Percentiles rank a stretch among this genome's conserved stretches.
These are phyloP conservation scores for Circinella umbellata DNA, from an alignment of 371 early-diverging fungal species.

Conservation along the genomic window DNA sequence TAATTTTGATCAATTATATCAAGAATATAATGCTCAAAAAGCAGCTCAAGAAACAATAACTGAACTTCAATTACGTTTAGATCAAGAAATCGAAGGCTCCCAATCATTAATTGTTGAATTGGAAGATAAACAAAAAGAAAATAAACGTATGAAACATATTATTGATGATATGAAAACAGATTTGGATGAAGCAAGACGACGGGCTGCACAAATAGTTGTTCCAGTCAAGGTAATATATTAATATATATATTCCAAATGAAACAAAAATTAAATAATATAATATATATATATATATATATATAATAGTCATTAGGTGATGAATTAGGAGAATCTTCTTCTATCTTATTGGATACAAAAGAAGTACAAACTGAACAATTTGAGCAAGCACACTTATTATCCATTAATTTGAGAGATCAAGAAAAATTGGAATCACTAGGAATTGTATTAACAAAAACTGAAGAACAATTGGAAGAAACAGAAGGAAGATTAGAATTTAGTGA, in stretches of 20 bases:
- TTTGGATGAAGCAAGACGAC: slow-evolving; percentile 33
- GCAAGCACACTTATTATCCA: neutral
- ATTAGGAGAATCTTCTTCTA: slow-evolving; percentile 1
- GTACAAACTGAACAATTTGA: neutral
- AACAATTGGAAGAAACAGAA: neutral
- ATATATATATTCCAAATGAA: too few relatives aligned
- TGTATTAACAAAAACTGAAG: neutral
- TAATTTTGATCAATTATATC: neutral
- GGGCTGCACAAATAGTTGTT: neutral
- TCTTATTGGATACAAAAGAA: neutral
- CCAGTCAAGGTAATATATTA: slow-evolving; percentile 4
- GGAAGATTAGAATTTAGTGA: neutral
- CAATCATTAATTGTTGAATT: neutral
- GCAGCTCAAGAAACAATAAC: slow-evolving; percentile 15
- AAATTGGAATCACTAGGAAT: neutral
- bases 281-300: neutral
- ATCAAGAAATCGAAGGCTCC: slow-evolving; percentile 9
- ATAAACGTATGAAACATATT: slow-evolving; percentile 21
- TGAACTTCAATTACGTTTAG: neutral
- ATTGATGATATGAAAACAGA: slow-evolving; percentile 37
- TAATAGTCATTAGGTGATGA: slow-evolving; percentile 3
- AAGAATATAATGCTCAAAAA: slow-evolving; percentile 19
- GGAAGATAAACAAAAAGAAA: slow-evolving; percentile 10
- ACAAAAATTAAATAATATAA: too few relatives aligned
- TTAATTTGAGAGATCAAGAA: neutral